Conservation (phyloP, 257 asterid genomes). For the Misopates orontium region DNA sequence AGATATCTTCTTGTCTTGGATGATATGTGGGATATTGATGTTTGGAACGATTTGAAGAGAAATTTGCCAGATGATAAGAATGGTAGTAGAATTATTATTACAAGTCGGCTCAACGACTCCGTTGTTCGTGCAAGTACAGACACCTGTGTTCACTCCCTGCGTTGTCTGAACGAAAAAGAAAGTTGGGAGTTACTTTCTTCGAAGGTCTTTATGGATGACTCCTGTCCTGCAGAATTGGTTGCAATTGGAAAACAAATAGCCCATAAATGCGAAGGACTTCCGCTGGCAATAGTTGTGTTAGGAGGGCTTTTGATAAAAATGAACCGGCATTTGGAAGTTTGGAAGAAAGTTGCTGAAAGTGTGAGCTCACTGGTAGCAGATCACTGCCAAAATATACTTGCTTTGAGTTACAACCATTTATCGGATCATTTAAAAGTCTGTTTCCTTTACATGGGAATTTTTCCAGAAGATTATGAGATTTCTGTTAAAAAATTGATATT, state of each 20-base stretch:
- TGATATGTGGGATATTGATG: slow-evolving; percentile 35
- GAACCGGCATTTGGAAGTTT: slow-evolving; percentile 3
- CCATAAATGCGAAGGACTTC: slow-evolving; percentile 34
- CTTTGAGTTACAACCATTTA: slow-evolving; percentile 31
- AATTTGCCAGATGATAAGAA: slow-evolving; percentile 24
- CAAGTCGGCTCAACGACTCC: slow-evolving; percentile 25
- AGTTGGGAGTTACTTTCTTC: slow-evolving; percentile 31
- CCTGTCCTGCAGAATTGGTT: slow-evolving; percentile 16
- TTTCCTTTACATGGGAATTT: no score
- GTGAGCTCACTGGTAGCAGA: slow-evolving; percentile 21
- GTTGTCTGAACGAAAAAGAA: slow-evolving; percentile 15
- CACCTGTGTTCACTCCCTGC: slow-evolving; percentile 7
- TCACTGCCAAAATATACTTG: slow-evolving; percentile 20
- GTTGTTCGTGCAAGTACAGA: slow-evolving; percentile 16
- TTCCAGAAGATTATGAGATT: slow-evolving; percentile 28
- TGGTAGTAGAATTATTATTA: slow-evolving; percentile 32
- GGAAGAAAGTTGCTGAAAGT: slow-evolving; percentile 23
- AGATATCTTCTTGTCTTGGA: slow-evolving; percentile 34
- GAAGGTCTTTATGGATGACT: slow-evolving; percentile 16
- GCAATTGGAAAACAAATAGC: slow-evolving; percentile 29
- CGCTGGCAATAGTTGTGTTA: slow-evolving; percentile 27
- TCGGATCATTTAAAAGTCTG: slow-evolving; percentile 26
- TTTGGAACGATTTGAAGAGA: slow-evolving; percentile 29
- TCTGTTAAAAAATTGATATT: slow-evolving; percentile 10
- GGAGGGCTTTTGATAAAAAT: slow-evolving; percentile 30